Conservation (phyloP, 1,284 basidiomycete genomes). For the Amylostereum areolatum region DNA sequence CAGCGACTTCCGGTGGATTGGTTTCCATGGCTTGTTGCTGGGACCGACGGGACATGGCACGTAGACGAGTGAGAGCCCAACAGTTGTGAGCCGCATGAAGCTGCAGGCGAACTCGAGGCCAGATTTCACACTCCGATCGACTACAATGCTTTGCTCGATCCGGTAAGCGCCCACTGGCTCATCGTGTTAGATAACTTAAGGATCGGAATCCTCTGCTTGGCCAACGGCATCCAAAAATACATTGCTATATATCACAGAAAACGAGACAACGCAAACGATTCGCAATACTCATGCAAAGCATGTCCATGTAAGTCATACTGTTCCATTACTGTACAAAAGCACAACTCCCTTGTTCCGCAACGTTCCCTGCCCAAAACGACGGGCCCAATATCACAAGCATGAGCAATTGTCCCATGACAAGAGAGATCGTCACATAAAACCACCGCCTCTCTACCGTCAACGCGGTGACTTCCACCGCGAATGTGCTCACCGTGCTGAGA, state of each 20-base stretch:
- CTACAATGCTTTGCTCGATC: no score
- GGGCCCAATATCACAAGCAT: constrained; percentile 76
- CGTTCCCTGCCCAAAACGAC: constrained; percentile 50
- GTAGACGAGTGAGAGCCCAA: constrained; percentile 18
- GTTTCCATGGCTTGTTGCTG: constrained; percentile 31
- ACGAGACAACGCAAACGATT: no score
- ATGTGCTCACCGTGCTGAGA: constrained; percentile 92
- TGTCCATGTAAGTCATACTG: no score
- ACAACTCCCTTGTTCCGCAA: constrained; percentile 33
- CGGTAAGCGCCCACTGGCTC: no score
- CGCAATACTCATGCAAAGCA: no score
- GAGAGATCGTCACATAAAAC: constrained; percentile 68
- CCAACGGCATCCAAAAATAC: no score
- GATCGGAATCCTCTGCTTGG: no score
- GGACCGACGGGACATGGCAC: constrained; percentile 42
- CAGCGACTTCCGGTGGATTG: constrained; percentile 41
- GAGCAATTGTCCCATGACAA: constrained; percentile 65
- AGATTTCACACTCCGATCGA: no score
- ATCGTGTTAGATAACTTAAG: no score
- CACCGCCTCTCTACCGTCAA: constrained; percentile 53
- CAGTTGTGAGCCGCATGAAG: constrained; percentile 3
- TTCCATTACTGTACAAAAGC: constrained; percentile 17
- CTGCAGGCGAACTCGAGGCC: no score
- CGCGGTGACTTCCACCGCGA: constrained; percentile 74
- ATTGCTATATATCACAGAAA: no score